phyloP scores from a whole-genome alignment of 75 land plant genomes.

The Cryptomeria japonica region DNA sequence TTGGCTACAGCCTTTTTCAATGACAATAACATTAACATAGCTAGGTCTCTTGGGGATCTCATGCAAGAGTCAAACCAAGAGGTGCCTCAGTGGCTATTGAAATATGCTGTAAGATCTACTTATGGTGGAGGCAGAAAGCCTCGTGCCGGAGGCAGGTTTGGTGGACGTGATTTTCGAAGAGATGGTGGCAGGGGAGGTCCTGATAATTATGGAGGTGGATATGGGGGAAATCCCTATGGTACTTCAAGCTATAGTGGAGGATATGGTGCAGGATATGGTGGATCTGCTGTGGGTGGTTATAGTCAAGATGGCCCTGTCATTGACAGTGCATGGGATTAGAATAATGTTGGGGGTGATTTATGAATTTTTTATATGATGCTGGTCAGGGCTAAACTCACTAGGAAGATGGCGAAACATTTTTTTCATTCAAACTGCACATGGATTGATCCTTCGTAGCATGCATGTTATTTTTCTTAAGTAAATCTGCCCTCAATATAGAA shows the following conservation, averaged over 20 bases:
- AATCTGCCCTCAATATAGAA: constrained; percentile 6
- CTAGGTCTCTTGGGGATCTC: constrained; percentile 42
- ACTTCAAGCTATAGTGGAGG: neutral
- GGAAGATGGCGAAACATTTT: constrained; percentile 4
- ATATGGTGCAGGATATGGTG: neutral
- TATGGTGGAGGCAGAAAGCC: constrained; percentile 47
- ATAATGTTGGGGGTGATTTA: neutral
- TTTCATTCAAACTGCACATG: constrained; percentile 4
- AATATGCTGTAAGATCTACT: constrained; percentile 40
- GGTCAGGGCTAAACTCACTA: constrained; percentile 10
- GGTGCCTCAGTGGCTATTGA: constrained; percentile 46
- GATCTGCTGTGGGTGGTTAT: constrained; percentile 8
- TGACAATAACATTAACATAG: constrained; percentile 41
- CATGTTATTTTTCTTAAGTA: constrained; percentile 1
- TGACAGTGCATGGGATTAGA: constrained; percentile 35
- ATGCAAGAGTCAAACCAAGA: constrained; percentile 57
- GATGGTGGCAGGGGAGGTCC: constrained; percentile 27
- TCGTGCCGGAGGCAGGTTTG: constrained; percentile 64
- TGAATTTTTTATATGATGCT: neutral
- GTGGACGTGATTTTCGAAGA: constrained; percentile 77
- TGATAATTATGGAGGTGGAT: constrained; percentile 11
- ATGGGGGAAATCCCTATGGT: constrained; percentile 4
- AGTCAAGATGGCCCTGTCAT: constrained; percentile 7
- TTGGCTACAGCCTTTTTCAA: constrained; percentile 61
- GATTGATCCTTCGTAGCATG: constrained; percentile 4